Base-by-base conservation (phyloP, 2,329 filamentous ascomycete genomes). In the Exserohilum turcica region DNA sequence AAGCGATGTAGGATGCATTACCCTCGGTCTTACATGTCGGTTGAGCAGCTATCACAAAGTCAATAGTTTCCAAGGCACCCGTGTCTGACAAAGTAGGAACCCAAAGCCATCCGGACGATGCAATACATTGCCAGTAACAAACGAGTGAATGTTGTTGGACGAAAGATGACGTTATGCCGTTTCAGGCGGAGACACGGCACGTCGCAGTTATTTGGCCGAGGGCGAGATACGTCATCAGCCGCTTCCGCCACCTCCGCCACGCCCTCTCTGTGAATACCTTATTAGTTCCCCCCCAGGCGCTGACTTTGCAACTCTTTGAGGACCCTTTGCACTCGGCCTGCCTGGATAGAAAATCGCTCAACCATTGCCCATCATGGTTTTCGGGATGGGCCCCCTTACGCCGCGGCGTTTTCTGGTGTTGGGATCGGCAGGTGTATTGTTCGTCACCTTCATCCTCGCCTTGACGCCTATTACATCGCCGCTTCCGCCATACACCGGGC, bases 401-500 rank as follows among this genome's bases (percentile, higher is more conserved):
- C 63, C 54, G 56, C 63, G 60, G 43, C 63, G 66, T 27, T 48
- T 66, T 12, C 39, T 70, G 7, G 46, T 73, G 32, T 62, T 70
- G 37, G 58, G 56, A 48, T 72, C 70, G 3, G 67, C 65, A 13
- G 58, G 62, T 19, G 18, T 67, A 12, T 43, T 76, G 15, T 68
- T 73, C 43, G 66, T 73, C 58, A 67, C 74, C 54, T 64, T 75
- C 21, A 58, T 77, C 3, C 65, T 75, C 50, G 71, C 67, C 18
- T 71, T 78, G 61, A 76, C 76, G 6, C 67, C 78, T n/a, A 68
- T 79, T 37, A 74, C 71, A 44, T 71, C 68, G 31, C 71, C 72
- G 13, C 68, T 80, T 15, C 78, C 78, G 31, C 49, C 61, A 16
- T 79, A 79, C 50, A 75, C 75, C 3, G 78, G 78, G 28, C 60